Evolutionary conservation across 192 early-diverging fungal species (phyloP), one percentile per base, ranked within the genome.

Genomic region (Kickxella alabastrina): DNA sequence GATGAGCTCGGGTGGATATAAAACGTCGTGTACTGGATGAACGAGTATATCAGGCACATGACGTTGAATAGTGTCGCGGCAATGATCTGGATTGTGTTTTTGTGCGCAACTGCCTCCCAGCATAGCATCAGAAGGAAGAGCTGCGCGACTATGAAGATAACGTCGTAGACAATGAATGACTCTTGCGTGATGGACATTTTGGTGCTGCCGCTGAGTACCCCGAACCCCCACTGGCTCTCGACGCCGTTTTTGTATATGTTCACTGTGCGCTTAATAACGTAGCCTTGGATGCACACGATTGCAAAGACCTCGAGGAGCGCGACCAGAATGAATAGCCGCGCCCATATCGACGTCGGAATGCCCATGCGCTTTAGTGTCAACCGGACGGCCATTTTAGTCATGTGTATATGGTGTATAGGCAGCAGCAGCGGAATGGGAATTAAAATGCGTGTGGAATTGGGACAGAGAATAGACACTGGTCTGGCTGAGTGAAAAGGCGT

Each of bases 71-170:
- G 52, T 12, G 80, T 82, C 4, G 81, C 76, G 0, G 82, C 80
- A 40, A 91, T 83, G 37, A 92, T 84, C 58, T 97, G 92, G 53
- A 97, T 92, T 18, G 92, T 91, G 75, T 97, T 97, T 65, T 92
- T 82, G 72, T 92, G 84, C 51, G 81, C 87, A 40, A 96, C 84
- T 81, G 93, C 93, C 77, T 96, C 93, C 68, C 85, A 83, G 65
- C 85, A 82, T 42, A 96, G 75, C 31, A 83, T 81, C 23, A 92
- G 77, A 44, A 85, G 83, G 60, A 93, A 96, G 18, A 96, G 36
- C 62, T 93, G 90, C 8, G 90, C 87, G 3, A 90, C 74, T 21
- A 91, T 90, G 59, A 93, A 96, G 26, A 96, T 79, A 3, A 87
- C 77, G 69, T 91, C 81, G 68, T 97, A 97, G 17, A 92, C 89